phyloP scores from a whole-genome alignment of 2,329 filamentous ascomycete genomes.

The Acephala macrosclerotiorum region DNA sequence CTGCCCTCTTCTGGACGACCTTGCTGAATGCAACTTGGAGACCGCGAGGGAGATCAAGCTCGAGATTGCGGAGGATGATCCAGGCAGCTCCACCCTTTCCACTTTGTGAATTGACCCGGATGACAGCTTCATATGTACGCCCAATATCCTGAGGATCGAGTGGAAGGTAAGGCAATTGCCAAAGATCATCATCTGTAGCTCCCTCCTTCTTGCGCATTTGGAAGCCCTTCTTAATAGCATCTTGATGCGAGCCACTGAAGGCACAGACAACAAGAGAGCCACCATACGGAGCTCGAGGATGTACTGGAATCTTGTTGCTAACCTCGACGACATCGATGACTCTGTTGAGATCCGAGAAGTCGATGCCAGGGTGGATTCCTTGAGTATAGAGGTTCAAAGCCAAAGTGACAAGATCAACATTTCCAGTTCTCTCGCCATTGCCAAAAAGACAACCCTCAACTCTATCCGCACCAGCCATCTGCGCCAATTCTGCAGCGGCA shows the following conservation, averaged over 20 bases:
- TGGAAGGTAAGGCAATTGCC: slow-evolving; percentile 91
- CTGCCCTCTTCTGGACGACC: slow-evolving; percentile 83
- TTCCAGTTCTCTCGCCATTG: slow-evolving; percentile 94
- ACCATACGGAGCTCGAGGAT: slow-evolving; percentile 88
- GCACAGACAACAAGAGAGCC: slow-evolving; percentile 91
- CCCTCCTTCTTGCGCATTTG: slow-evolving; percentile 69
- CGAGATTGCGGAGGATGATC: slow-evolving; percentile 88
- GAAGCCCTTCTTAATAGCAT: slow-evolving; percentile 95
- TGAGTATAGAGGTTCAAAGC: slow-evolving; percentile 96
- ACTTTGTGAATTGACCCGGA: slow-evolving; percentile 95
- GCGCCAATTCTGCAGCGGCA: slow-evolving; percentile 88
- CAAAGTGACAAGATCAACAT: slow-evolving; percentile 92
- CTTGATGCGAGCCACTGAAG: slow-evolving; percentile 91
- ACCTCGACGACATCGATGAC: slow-evolving; percentile 91
- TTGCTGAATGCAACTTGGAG: slow-evolving; percentile 91
- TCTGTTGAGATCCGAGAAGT: slow-evolving; percentile 87
- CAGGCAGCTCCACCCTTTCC: slow-evolving; percentile 95
- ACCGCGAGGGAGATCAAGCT: slow-evolving; percentile 91
- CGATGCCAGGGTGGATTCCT: slow-evolving; percentile 82
- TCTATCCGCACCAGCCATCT: slow-evolving; percentile 95
- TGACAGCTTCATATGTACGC: slow-evolving; percentile 96
- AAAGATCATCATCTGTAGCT: slow-evolving; percentile 69
- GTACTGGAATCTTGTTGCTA: slow-evolving; percentile 94
- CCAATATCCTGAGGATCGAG: slow-evolving; percentile 94
- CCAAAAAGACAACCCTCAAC: slow-evolving; percentile 95